phyloP scores from a whole-genome alignment of 495 filamentous ascomycete genomes.

The Bacidia rubella region DNA sequence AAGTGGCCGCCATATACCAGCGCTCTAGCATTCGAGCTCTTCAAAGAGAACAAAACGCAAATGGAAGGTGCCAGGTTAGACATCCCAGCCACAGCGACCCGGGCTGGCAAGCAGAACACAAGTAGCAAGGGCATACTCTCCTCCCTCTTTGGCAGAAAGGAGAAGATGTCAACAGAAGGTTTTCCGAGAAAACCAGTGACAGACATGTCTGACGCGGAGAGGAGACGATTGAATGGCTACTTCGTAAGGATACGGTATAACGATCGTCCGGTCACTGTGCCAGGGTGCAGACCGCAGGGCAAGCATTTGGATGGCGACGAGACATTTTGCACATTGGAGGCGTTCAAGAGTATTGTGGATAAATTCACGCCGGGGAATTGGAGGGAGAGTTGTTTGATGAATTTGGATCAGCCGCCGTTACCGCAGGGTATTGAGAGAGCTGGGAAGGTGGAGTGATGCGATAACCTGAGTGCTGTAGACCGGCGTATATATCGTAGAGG shows the following conservation, averaged over 20 bases:
- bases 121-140: constrained; percentile 17
- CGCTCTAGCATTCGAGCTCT: constrained; percentile 83
- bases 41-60: constrained; percentile 35
- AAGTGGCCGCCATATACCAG: constrained; percentile 88
- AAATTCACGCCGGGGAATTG: constrained; percentile 75
- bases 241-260: constrained; percentile 96
- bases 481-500: too few relatives aligned
- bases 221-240: constrained; percentile 48
- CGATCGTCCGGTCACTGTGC: constrained; percentile 63
- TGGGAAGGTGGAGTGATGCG: constrained; percentile 27
- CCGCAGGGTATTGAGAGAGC: constrained; percentile 40
- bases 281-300: constrained; percentile 60
- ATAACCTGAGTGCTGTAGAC: too few relatives aligned
- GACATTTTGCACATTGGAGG: constrained; percentile 78
- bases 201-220: constrained; percentile 36
- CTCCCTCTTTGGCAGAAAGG: constrained; percentile 4
- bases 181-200: constrained; percentile 31
- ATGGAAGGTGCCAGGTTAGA: constrained; percentile 5
- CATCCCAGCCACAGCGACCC: constrained; percentile 7
- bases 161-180: constrained; percentile 5
- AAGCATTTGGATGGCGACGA: constrained; percentile 85
- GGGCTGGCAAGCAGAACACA: constrained; percentile 11
- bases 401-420: constrained; percentile 43
- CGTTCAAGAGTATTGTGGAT: constrained; percentile 86
- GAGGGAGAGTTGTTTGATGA: constrained; percentile 58